Percentiles rank a stretch among this genome's conserved stretches.
Evolutionary conservation across 345 rosid species (phyloP).

Genomic region (Trapa incisa): DNA sequence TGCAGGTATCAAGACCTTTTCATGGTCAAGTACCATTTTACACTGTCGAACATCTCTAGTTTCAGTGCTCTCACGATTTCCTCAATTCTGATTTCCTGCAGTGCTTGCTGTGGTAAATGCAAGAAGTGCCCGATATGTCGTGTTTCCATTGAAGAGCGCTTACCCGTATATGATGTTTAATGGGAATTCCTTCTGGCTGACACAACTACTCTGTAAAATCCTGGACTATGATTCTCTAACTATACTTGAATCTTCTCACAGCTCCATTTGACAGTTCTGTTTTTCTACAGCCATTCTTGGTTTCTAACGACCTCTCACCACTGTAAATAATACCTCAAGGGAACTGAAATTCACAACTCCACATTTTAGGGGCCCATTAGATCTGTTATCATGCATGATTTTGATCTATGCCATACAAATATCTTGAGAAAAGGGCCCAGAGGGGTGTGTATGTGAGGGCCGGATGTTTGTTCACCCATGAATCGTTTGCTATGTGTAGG

Average conservation of each 20-base stretch:
- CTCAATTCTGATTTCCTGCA: conserved; percentile 24
- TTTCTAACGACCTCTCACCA: background rate
- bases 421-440: no score
- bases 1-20: conserved; percentile 48
- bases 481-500: no score
- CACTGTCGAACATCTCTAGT: no score
- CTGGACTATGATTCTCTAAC: background rate
- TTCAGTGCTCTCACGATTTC: background rate
- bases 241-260: background rate
- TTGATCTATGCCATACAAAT: no score
- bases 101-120: conserved; percentile 82
- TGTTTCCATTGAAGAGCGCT: conserved; percentile 53
- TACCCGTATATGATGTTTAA: conserved; percentile 84
- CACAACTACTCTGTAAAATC: background rate
- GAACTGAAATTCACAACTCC: background rate
- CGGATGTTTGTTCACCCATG: no score
- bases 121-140: conserved; percentile 91
- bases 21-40: background rate
- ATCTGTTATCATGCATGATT: no score
- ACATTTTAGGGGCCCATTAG: no score
- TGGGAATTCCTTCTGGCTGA: background rate
- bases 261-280: background rate
- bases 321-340: background rate
- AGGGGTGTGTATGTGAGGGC: no score
- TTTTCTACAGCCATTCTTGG: background rate